phyloP scores from a whole-genome alignment of 2,329 filamentous ascomycete species.

The Beauveria asiatica region DNA sequence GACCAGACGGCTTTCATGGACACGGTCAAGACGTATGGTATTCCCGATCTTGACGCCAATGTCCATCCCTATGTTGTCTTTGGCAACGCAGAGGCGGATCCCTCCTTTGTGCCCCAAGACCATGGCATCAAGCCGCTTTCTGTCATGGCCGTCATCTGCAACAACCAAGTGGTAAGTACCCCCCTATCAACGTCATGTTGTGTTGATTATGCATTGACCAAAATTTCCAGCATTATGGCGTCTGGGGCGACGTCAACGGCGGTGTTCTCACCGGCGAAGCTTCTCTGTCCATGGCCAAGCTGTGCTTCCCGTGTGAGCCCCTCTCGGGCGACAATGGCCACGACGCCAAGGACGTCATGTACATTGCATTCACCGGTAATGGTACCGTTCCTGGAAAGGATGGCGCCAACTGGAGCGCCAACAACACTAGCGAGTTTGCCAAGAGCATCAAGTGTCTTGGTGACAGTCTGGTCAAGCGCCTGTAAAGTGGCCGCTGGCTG shows the following conservation, averaged over 20 bases:
- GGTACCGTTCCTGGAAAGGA: conserved; percentile 41
- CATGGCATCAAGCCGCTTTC: conserved; percentile 35
- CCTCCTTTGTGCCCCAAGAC: conserved; percentile 26
- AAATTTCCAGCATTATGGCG: conserved; percentile 34
- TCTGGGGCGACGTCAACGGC: conserved; percentile 50
- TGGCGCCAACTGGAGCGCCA: conserved; percentile 42
- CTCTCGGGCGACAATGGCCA: conserved; percentile 46
- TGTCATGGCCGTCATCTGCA: conserved; percentile 41
- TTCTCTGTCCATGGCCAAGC: conserved; percentile 40
- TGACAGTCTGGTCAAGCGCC: conserved; percentile 31
- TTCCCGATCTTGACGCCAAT: conserved; percentile 33
- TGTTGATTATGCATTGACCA: conserved; percentile 8
- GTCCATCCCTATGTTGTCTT: conserved; percentile 40
- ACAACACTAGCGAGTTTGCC: conserved; percentile 35
- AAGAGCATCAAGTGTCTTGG: conserved; percentile 37
- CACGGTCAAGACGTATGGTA: conserved; percentile 22
- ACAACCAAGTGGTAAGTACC: conserved; percentile 26
- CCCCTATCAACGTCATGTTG: no score
- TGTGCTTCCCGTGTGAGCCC: conserved; percentile 37
- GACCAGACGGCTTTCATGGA: conserved; percentile 33
- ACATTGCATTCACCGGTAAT: conserved; percentile 43
- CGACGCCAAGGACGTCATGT: conserved; percentile 44
- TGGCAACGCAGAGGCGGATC: conserved; percentile 23
- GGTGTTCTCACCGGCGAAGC: conserved; percentile 39
- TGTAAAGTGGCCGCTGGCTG: neutral